Evolutionary conservation across 345 rosid species (phyloP), one percentile per base, ranked within the genome.

Genomic region (Syzygium grande): DNA sequence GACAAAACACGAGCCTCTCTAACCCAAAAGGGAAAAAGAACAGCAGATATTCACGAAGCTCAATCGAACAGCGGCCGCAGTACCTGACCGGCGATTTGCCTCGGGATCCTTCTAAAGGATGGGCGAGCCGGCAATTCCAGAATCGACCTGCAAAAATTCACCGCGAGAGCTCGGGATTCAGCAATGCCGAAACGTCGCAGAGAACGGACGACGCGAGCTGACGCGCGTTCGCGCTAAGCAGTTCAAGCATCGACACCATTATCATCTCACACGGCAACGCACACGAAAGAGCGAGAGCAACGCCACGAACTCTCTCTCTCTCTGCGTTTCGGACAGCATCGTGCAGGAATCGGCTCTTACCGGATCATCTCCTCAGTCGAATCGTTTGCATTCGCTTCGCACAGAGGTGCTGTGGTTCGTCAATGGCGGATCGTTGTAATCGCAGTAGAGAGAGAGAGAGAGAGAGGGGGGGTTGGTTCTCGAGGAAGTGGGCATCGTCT

Each of bases 51-150:
- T 23, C 63, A 52, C 3, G 22, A 19, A 51, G 65, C 68, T 63
- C 19, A 68, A 52, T 52, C 15, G 46, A 29, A 43, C 34, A 34
- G 29, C 5, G 1, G 43, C 21, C 27, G 54, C 3, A 29, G 25
- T 15, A 91, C 94, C 84, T 89, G 92, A 96, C 97, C 91, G 89
- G 88, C 91, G 91, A 90, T 86, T 88, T 89, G 92, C 90, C 94
- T 89, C 15, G 93, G 93, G 79, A 92, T 84, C 89, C 94, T 93
- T 89, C 89, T 87, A 51, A 87, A 49, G 43, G 94, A 91, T 90
- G 87, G 94, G 87, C 93, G 94, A 38, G 91, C 90, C 6, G 99
- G 91, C 52, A 94, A 88, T 91, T 94, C 95, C 90, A 94, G 90
- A 90, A 96, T 86, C 63, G 95, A 94, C 96, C 98, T 96, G 91